These are phyloP conservation scores for Circinella minor DNA, from an alignment of 371 early-diverging fungal species.

Conservation along the genomic window DNA sequence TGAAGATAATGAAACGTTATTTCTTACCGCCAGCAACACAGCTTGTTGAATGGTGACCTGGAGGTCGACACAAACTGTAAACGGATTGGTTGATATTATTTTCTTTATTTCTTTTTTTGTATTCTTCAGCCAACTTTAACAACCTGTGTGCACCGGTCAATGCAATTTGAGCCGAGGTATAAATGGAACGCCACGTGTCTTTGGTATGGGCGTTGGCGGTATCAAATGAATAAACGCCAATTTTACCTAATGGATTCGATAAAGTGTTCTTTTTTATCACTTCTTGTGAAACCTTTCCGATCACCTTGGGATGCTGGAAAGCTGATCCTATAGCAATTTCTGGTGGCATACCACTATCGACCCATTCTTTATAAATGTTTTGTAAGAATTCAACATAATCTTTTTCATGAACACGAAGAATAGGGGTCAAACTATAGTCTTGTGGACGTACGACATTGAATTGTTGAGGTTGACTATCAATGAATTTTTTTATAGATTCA, in stretches of 20 bases:
- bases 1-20: too few relatives aligned
- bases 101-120: too few relatives aligned
- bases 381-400: conserved; percentile 65
- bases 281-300: conserved; percentile 31
- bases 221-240: conserved; percentile 64
- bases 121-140: conserved; percentile 8
- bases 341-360: conserved; percentile 55
- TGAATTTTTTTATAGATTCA: conserved; percentile 31
- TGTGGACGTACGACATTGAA: conserved; percentile 38
- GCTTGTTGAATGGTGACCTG: conserved; percentile 66
- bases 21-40: conserved; percentile 54
- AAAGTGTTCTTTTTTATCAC: conserved; percentile 31
- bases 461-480: conserved; percentile 27
- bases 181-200: conserved; percentile 70
- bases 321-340: conserved; percentile 66
- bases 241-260: conserved; percentile 15
- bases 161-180: conserved; percentile 68
- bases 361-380: conserved; percentile 65
- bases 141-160: conserved; percentile 63
- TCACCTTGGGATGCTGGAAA: conserved; percentile 44
- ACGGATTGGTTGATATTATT: conserved; percentile 18
- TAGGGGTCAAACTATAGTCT: conserved; percentile 62
- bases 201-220: conserved; percentile 56
- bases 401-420: conserved; percentile 57
- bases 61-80: conserved; percentile 74